Conservation (phyloP, 306 rosid species). For the Biancaea sappan region DNA sequence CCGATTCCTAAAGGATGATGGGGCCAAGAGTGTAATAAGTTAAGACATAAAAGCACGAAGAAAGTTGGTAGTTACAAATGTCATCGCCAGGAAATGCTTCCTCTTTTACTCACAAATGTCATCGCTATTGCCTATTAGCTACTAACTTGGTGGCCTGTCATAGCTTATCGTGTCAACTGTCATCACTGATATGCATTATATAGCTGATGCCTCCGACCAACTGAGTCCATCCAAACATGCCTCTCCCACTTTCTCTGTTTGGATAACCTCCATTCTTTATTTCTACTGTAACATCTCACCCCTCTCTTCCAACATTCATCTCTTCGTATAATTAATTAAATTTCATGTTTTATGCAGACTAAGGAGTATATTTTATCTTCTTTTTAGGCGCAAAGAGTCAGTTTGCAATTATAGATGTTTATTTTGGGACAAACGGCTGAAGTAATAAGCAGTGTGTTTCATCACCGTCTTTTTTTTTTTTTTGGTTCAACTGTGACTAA, state of each 20-base stretch:
- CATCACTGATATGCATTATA: not conserved
- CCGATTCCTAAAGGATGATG: too few species aligned
- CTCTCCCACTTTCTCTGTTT: not conserved
- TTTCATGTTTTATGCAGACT: too few species aligned
- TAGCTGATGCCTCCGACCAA: not conserved
- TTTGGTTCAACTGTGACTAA: too few species aligned
- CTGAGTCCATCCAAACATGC: not conserved
- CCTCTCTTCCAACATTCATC: not conserved
- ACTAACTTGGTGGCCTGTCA: not conserved
- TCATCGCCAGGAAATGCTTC: not conserved
- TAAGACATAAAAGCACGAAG: not conserved
- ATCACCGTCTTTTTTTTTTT: too few species aligned
- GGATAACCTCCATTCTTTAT: not conserved
- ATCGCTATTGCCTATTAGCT: too few species aligned
- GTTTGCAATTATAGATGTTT: too few species aligned
- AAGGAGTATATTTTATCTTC: too few species aligned
- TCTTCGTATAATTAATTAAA: not conserved
- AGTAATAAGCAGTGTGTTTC: too few species aligned
- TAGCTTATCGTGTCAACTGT: not conserved
- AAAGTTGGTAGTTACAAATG: conserved; percentile 10
- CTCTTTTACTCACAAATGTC: not conserved
- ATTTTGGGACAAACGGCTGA: too few species aligned
- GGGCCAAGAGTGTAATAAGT: conserved; percentile 1
- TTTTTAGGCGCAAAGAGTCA: too few species aligned
- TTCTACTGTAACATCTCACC: not conserved